Evolutionary conservation across 345 rosid genomes (phyloP).

Genomic region (Ceriops decandra): DNA sequence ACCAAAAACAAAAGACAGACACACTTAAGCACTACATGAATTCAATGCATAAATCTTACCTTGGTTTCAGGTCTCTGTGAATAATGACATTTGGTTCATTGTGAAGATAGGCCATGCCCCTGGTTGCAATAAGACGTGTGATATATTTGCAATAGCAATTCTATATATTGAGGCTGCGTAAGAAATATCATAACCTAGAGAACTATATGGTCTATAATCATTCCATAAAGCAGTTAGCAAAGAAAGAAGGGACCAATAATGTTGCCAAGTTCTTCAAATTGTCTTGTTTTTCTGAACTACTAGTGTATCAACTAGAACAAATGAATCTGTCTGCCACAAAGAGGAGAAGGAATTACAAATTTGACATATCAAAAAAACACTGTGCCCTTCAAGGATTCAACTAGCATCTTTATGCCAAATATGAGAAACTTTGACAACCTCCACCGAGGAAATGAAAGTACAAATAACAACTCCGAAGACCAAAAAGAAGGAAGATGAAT

Average conservation of each 20-base stretch:
- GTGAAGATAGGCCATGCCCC: constrained; percentile 99
- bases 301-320: no score
- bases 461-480: background rate
- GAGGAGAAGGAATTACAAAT: no score
- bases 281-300: no score
- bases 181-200: background rate
- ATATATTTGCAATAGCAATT: constrained; percentile 20
- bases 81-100: constrained; percentile 96
- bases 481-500: background rate
- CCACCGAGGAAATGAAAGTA: no score
- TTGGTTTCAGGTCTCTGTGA: constrained; percentile 93
- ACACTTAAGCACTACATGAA: background rate
- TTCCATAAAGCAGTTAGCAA: no score
- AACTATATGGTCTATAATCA: background rate
- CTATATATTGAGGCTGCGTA: background rate
- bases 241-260: no score
- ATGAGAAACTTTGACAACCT: no score
- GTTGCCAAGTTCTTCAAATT: no score
- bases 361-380: no score
- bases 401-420: no score
- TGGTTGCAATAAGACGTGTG: constrained; percentile 29
- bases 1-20: background rate
- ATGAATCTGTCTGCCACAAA: no score
- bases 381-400: no score
- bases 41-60: constrained; percentile 39